Evolutionary conservation across 2,329 filamentous ascomycete species (phyloP).

Genomic region (Davidsoniella neocaledoniae): DNA sequence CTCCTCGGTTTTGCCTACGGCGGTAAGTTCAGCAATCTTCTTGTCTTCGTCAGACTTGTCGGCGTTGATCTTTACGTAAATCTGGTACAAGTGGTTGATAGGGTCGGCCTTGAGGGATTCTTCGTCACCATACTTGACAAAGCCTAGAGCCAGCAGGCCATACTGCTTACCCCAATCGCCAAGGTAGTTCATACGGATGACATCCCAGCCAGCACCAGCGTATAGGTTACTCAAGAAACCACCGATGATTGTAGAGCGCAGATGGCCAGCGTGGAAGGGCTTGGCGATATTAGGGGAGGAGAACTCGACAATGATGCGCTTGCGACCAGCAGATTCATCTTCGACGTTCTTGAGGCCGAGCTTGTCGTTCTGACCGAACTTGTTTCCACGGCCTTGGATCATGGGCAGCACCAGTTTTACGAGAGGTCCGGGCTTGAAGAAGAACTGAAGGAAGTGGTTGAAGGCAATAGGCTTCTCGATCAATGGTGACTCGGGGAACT

Average conservation of each 20-base stretch:
- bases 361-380: conserved; percentile 46
- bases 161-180: conserved; percentile 74
- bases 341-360: conserved; percentile 44
- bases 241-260: conserved; percentile 64
- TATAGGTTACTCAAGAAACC: conserved; percentile 61
- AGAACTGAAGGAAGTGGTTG: conserved; percentile 62
- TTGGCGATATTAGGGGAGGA: conserved; percentile 78
- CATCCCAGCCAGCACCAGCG: conserved; percentile 54
- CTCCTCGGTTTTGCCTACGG: conserved; percentile 22
- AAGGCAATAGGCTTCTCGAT: conserved; percentile 51
- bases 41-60: conserved; percentile 53
- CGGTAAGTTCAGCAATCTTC: conserved; percentile 39
- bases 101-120: conserved; percentile 54
- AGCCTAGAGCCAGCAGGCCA: conserved; percentile 55
- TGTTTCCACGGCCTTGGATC: conserved; percentile 42
- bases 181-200: conserved; percentile 58
- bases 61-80: conserved; percentile 63
- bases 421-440: conserved; percentile 55
- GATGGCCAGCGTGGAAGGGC: conserved; percentile 64
- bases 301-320: conserved; percentile 62
- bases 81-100: conserved; percentile 66
- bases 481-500: conserved; percentile 61
- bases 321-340: conserved; percentile 42
- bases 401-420: conserved; percentile 49
- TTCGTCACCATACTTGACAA: conserved; percentile 58